These are phyloP conservation scores for Suhomyces maxii DNA, from an alignment of 1,139 yeast species.

Conservation along the genomic window DNA sequence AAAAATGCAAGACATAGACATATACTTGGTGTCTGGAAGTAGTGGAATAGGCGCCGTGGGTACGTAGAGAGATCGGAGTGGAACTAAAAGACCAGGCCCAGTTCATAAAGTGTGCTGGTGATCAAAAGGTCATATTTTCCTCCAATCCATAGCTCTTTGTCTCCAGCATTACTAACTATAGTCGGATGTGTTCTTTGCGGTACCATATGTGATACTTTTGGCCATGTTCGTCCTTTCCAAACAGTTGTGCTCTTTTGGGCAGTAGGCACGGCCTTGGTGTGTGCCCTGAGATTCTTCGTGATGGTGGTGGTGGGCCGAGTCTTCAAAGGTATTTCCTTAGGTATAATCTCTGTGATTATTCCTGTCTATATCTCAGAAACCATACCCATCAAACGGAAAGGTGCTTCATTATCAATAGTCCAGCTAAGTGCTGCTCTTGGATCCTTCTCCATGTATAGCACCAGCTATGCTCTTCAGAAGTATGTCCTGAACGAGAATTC, in stretches of 20 bases:
- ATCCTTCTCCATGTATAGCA: conserved; percentile 21
- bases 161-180: conserved; percentile 12
- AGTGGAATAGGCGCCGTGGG: conserved; percentile 36
- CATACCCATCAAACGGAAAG: conserved; percentile 24
- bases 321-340: conserved; percentile 34
- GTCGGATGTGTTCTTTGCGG: conserved; percentile 38
- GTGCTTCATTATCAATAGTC: conserved; percentile 24
- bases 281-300: conserved; percentile 27
- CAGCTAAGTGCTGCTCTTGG: conserved; percentile 25
- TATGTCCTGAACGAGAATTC: conserved; percentile 14
- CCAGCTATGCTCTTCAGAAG: conserved; percentile 21
- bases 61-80: conserved; percentile 14
- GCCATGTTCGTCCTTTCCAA: conserved; percentile 29
- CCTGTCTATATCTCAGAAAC: conserved; percentile 37
- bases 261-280: conserved; percentile 25
- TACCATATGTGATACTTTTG: conserved; percentile 29
- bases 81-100: too few relatives aligned
- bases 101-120: too few relatives aligned
- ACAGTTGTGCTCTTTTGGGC: conserved; percentile 30
- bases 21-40: conserved; percentile 27
- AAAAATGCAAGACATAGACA: conserved; percentile 23
- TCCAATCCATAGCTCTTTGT: too few relatives aligned
- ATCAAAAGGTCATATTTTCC: too few relatives aligned
- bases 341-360: conserved; percentile 30
- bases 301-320: conserved; percentile 30